Conservation (phyloP, 1,284 basidiomycete genomes). For the Malassezia equina region DNA sequence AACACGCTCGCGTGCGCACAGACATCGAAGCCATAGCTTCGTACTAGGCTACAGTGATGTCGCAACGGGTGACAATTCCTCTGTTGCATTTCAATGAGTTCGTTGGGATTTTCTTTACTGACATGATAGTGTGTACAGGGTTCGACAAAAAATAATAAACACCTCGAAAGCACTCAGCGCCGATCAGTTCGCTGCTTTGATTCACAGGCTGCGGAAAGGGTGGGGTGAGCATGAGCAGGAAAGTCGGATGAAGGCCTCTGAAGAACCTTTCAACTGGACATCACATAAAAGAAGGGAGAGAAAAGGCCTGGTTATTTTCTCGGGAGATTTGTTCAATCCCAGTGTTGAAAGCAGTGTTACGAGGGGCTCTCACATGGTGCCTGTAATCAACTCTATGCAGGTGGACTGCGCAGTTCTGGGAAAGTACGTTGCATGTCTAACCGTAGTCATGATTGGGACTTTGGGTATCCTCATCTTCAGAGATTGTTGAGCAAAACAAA, state of each 20-base stretch:
- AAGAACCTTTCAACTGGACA: slow-evolving; percentile 16
- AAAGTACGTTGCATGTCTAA: slow-evolving; percentile 22
- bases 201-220: slow-evolving; percentile 23
- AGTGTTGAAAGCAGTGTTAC: slow-evolving; percentile 78
- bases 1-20: slow-evolving; percentile 6
- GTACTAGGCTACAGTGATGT: not conserved
- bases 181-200: slow-evolving; percentile 51
- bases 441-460: slow-evolving; percentile 28
- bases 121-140: slow-evolving; percentile 25
- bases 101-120: not conserved
- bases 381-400: slow-evolving; percentile 35
- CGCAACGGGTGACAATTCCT: slow-evolving; percentile 20
- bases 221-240: slow-evolving; percentile 23
- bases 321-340: slow-evolving; percentile 65
- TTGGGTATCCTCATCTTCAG: slow-evolving; percentile 25
- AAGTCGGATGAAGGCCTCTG: slow-evolving; percentile 6
- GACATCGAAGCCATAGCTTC: not conserved
- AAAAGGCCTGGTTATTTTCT: slow-evolving; percentile 67
- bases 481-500: slow-evolving; percentile 21
- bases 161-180: slow-evolving; percentile 36
- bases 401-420: slow-evolving; percentile 54
- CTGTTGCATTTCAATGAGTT: slow-evolving; percentile 38
- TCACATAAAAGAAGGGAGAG: slow-evolving; percentile 17
- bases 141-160: slow-evolving; percentile 24
- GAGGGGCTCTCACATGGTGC: slow-evolving; percentile 79